Percentiles rank a stretch among this genome's conserved stretches.
Evolutionary conservation across 148 eudicot species (phyloP).

Genomic region (Arbutus unedo): DNA sequence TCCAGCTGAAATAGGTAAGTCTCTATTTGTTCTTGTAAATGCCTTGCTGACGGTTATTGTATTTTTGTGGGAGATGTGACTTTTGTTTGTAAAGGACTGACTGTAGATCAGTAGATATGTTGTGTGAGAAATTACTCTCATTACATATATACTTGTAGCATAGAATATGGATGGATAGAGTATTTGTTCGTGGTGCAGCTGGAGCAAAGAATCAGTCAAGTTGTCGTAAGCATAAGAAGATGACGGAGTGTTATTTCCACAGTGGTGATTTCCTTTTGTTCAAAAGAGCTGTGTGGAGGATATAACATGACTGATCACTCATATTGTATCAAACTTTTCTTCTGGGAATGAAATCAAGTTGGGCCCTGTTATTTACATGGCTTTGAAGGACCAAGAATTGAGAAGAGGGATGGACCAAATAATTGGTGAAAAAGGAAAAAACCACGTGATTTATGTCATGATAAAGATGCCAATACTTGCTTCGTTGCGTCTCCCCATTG

Average conservation of each 20-base stretch:
- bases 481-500: too few species aligned
- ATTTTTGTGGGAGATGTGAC: background rate
- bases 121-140: background rate
- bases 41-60: background rate
- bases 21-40: background rate
- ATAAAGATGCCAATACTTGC: background rate
- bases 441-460: background rate
- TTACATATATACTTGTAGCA: background rate
- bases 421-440: background rate
- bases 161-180: background rate
- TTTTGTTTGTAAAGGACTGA: background rate
- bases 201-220: background rate
- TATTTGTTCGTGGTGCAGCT: background rate
- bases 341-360: background rate
- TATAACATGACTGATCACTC: background rate
- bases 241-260: too few species aligned
- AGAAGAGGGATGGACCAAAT: background rate
- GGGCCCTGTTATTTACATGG: background rate
- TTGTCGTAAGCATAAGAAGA: background rate
- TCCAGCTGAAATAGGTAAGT: slow-evolving; percentile 1
- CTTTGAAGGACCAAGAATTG: background rate
- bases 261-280: background rate
- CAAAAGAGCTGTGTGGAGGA: background rate
- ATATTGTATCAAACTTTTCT: background rate
- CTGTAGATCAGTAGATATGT: background rate